These are phyloP conservation scores for Metarhizium brunneum DNA, from an alignment of 2,329 filamentous ascomycete genomes.

Conservation along the genomic window DNA sequence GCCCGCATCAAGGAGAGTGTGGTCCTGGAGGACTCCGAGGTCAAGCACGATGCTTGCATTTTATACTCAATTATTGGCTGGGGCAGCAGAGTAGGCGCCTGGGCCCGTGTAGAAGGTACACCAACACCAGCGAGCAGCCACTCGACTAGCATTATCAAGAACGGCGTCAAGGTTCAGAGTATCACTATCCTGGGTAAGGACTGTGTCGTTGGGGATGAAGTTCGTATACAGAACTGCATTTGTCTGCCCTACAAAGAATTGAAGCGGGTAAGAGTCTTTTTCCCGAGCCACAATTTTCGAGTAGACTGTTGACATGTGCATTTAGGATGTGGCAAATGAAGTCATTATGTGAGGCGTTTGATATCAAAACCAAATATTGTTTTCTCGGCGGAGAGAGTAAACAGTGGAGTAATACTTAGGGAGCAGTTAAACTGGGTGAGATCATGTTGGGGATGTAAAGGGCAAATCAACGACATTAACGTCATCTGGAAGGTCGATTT, in stretches of 20 bases:
- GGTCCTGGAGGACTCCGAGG: conserved; percentile 86
- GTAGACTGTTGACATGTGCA: neutral
- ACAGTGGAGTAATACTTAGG: too few relatives aligned
- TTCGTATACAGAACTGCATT: conserved; percentile 94
- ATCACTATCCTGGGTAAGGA: conserved; percentile 97
- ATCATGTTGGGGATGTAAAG: too few relatives aligned
- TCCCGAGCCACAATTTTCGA: conserved; percentile 14
- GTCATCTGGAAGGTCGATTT: too few relatives aligned
- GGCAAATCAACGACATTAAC: too few relatives aligned
- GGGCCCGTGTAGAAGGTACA: conserved; percentile 94
- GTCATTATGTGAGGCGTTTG: conserved; percentile 68
- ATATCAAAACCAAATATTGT: neutral
- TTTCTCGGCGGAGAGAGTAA: too few relatives aligned
- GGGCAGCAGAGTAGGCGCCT: conserved; percentile 93
- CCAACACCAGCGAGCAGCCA: conserved; percentile 82
- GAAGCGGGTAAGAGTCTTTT: conserved; percentile 63
- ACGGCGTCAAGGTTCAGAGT: conserved; percentile 96
- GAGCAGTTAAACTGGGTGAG: too few relatives aligned
- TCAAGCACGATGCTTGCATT: conserved; percentile 94
- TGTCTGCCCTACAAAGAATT: conserved; percentile 97
- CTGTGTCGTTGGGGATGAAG: conserved; percentile 85
- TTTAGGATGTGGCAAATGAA: conserved; percentile 70
- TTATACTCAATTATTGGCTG: conserved; percentile 95
- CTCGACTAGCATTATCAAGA: conserved; percentile 91
- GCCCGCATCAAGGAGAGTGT: conserved; percentile 93